Evolutionary conservation across 2,329 filamentous ascomycete genomes (phyloP), one percentile per base, ranked within the genome.

Genomic region (Paracoccidioides lutzii): DNA sequence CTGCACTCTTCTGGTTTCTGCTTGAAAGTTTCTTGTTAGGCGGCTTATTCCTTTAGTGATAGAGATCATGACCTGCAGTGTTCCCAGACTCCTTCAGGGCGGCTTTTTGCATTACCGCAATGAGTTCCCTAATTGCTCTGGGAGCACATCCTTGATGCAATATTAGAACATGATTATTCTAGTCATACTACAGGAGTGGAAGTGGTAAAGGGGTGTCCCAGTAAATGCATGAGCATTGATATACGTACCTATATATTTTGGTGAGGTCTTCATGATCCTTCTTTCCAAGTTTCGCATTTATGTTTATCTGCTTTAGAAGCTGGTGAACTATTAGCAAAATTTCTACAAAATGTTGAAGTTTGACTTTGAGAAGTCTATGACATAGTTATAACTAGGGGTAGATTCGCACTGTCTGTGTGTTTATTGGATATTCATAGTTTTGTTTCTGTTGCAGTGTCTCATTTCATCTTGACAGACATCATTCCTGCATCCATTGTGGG

Each of bases 401-500:
- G n/a, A 22, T 22, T 22, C 22, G 2, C 22, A 22, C 22, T 22
- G 22, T 22, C 22, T 22, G 22, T 22, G 2, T 2, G 22, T 35
- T 33, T 32, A 42, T n/a, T 12, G 41, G 28, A 6, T n/a, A 52
- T 52, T 49, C 56, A 54, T 59, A 67, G 66, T 59, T 61, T 67
- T 30, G 62, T 61, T 35, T 67, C 65, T 1, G 60, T 53, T 32
- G 63, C 43, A 0, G 60, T 54, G 2, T 61, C 59, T 66, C 66
- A 68, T 0, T 41, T 60, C 46, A 66, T 65, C 4, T 62, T 59
- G 63, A 49, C n/a, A 28, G 46, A 4, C 3, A 65, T 67, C 0
- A 50, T 64, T 10, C 12, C 53, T 2, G 43, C 12, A 2, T 10
- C 7, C 3, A 35, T 42, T 14, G 30, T 9, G 5, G 22, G 15